Conservation (phyloP, 768 basidiomycete genomes). For the Pulveroboletus ravenelii region DNA sequence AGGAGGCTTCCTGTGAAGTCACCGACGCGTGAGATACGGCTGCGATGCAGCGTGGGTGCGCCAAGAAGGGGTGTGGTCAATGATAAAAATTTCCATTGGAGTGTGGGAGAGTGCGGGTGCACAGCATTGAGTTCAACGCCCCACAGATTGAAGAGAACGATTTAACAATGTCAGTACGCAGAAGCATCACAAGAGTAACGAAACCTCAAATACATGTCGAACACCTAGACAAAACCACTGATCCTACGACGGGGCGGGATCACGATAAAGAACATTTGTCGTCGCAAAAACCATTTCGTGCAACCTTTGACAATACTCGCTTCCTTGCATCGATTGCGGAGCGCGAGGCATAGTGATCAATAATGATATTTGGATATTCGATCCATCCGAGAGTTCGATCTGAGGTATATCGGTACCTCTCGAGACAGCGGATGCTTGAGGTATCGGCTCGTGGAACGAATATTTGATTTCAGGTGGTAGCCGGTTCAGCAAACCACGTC, state of each 20-base stretch:
- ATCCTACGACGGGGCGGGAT: constrained; percentile 9
- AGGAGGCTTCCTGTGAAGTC: background rate
- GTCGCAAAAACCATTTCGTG: constrained; percentile 29
- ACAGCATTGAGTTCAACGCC: background rate
- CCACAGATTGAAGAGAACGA: background rate
- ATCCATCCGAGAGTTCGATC: constrained; percentile 11
- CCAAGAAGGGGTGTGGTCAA: background rate
- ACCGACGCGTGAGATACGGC: background rate
- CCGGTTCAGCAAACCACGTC: constrained; percentile 7
- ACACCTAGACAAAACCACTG: background rate
- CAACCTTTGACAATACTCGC: background rate
- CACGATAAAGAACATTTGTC: constrained; percentile 13
- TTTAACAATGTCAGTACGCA: constrained; percentile 4
- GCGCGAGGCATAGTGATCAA: constrained; percentile 28
- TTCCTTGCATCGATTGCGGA: background rate
- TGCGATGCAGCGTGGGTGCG: background rate
- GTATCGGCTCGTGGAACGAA: constrained; percentile 22
- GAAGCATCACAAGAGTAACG: constrained; percentile 1
- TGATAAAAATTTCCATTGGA: background rate
- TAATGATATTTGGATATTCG: constrained; percentile 25
- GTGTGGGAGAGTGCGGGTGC: background rate
- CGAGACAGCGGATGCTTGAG: background rate
- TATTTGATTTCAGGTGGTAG: constrained; percentile 27
- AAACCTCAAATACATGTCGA: constrained; percentile 11
- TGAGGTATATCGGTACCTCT: background rate